Percentiles rank a stretch among this genome's conserved stretches.
phyloP scores from a whole-genome alignment of 2,329 filamentous ascomycete genomes.

The Colletotrichum orchidophilum region DNA sequence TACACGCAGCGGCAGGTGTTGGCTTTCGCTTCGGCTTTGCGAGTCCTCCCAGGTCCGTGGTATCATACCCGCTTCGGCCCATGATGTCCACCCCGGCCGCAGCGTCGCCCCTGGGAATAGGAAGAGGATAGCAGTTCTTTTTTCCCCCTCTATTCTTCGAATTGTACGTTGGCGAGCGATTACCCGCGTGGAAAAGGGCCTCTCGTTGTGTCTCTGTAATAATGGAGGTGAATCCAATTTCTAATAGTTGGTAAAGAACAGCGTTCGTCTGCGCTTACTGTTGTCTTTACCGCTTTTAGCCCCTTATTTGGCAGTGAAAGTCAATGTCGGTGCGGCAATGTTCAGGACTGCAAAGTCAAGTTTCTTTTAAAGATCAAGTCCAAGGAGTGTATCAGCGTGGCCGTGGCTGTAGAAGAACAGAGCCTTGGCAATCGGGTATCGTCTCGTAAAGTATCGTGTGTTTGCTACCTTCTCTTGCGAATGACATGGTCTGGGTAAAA shows the following conservation, averaged over 20 bases:
- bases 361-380: too few relatives aligned
- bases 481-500: slow-evolving; percentile 22
- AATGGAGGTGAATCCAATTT: too few relatives aligned
- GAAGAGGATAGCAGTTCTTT: too few relatives aligned
- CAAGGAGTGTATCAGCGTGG: slow-evolving; percentile 3
- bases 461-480: slow-evolving; percentile 16
- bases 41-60: slow-evolving; percentile 4
- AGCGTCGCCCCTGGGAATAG: background rate
- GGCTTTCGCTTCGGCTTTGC: background rate
- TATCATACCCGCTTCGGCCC: slow-evolving; percentile 33
- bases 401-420: background rate
- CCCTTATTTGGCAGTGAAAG: too few relatives aligned
- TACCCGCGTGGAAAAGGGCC: too few relatives aligned
- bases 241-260: too few relatives aligned
- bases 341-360: too few relatives aligned
- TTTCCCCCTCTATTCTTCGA: too few relatives aligned
- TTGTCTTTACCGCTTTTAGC: too few relatives aligned
- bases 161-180: too few relatives aligned
- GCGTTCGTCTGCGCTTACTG: too few relatives aligned
- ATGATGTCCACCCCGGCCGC: slow-evolving; percentile 1
- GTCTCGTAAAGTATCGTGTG: background rate
- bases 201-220: background rate
- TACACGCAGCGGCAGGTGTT: background rate
- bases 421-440: background rate
- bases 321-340: too few relatives aligned